Evolutionary conservation across 2,329 filamentous ascomycete genomes (phyloP).

Genomic region (Paraconiothyrium brasiliense): DNA sequence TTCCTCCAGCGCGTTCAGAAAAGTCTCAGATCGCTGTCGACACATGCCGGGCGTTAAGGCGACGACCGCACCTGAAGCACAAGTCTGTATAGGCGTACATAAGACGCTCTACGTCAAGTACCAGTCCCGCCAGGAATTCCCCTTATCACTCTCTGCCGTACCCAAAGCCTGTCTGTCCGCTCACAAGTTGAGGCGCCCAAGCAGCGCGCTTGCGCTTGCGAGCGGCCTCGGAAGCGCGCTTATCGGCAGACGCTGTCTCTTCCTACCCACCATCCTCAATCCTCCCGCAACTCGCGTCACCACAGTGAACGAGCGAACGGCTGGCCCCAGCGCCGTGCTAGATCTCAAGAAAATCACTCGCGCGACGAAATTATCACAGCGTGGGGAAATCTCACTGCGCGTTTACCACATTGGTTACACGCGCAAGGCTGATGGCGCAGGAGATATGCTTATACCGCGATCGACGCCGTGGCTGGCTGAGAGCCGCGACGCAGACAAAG

Average conservation of each 20-base stretch:
- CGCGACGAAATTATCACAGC: neutral
- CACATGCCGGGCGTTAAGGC: neutral
- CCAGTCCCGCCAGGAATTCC: neutral
- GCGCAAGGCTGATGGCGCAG: slow-evolving; percentile 7
- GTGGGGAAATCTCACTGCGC: neutral
- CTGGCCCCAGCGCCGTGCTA: neutral
- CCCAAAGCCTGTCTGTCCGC: neutral
- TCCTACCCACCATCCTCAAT: neutral
- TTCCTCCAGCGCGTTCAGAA: no score
- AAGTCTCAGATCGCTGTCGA: neutral
- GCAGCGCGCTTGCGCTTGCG: neutral
- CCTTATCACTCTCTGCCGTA: no score
- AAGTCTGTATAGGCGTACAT: neutral
- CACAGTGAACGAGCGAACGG: neutral
- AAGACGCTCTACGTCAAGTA: neutral
- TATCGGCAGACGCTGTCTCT: neutral
- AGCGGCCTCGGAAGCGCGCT: neutral
- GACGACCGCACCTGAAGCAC: neutral
- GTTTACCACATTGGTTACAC: neutral
- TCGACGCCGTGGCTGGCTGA: neutral
- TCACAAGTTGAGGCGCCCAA: neutral
- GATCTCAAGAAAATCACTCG: neutral
- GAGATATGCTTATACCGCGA: slow-evolving; percentile 5
- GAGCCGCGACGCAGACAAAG: neutral
- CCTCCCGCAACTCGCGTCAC: neutral